phyloP scores from a whole-genome alignment of 371 early-diverging fungal species.

The Lichtheimia ramosa region DNA sequence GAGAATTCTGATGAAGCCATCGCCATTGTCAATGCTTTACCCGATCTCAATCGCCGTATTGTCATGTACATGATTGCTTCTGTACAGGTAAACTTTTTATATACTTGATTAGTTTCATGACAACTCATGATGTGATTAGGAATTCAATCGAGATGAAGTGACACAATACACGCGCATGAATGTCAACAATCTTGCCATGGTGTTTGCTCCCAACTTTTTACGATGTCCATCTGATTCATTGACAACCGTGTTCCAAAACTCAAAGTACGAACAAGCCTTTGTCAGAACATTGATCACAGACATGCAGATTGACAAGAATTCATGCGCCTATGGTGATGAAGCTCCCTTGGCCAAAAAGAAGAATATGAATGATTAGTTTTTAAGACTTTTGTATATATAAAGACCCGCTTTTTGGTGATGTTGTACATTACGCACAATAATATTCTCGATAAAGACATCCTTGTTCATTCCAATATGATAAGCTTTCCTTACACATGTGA shows the following conservation, averaged over 20 bases:
- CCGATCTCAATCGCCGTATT: constrained; percentile 76
- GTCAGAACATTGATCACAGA: constrained; percentile 37
- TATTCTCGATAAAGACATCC: too few relatives aligned
- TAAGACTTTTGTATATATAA: too few relatives aligned
- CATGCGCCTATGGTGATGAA: constrained; percentile 22
- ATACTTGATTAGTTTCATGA: background rate
- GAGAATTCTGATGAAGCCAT: constrained; percentile 59
- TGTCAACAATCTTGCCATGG: constrained; percentile 89
- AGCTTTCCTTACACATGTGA: too few relatives aligned
- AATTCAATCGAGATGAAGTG: constrained; percentile 68
- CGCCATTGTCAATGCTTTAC: constrained; percentile 66
- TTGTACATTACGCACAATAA: too few relatives aligned
- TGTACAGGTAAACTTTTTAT: constrained; percentile 55
- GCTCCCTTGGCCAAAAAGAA: too few relatives aligned
- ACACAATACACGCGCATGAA: constrained; percentile 85
- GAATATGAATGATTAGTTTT: too few relatives aligned
- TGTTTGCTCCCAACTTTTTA: constrained; percentile 93
- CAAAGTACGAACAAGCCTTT: constrained; percentile 67
- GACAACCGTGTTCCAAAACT: constrained; percentile 75
- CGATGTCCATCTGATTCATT: constrained; percentile 83
- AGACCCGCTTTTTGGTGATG: too few relatives aligned
- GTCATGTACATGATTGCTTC: constrained; percentile 80
- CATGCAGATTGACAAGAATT: constrained; percentile 20
- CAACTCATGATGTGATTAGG: background rate
- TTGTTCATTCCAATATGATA: too few relatives aligned